Evolutionary conservation across 768 basidiomycete genomes (phyloP).

Genomic region (Pisolithus orientalis): DNA sequence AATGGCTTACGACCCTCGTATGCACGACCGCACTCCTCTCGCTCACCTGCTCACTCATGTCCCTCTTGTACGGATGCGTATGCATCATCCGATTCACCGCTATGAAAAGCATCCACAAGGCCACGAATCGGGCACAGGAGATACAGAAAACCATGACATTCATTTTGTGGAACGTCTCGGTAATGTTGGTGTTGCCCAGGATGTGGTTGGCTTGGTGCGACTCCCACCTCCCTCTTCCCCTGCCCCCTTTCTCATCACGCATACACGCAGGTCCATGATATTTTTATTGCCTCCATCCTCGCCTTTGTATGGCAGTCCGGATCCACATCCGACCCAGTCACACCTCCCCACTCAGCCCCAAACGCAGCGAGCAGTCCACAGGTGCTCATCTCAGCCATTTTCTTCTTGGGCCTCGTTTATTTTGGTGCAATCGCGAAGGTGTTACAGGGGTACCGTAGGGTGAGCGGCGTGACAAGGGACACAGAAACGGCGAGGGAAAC

Average conservation of each 20-base stretch:
- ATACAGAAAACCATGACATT: slow-evolving; percentile 43
- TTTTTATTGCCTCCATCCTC: slow-evolving; percentile 54
- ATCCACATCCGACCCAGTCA: slow-evolving; percentile 33
- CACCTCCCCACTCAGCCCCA: slow-evolving; percentile 31
- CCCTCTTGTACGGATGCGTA: slow-evolving; percentile 65
- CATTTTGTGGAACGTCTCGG: slow-evolving; percentile 64
- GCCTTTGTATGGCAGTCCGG: slow-evolving; percentile 61
- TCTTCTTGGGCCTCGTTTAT: slow-evolving; percentile 55
- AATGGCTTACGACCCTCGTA: slow-evolving; percentile 53
- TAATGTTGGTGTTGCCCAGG: slow-evolving; percentile 59
- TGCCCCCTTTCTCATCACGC: neutral
- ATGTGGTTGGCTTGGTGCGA: slow-evolving; percentile 65
- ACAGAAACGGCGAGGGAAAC: no score
- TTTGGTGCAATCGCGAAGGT: slow-evolving; percentile 56
- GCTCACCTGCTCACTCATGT: slow-evolving; percentile 61
- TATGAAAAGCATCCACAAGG: slow-evolving; percentile 68
- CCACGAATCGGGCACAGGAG: slow-evolving; percentile 72
- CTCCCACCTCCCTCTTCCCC: neutral
- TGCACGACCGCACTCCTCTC: slow-evolving; percentile 59
- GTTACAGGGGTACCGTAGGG: slow-evolving; percentile 49
- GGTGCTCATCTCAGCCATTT: slow-evolving; percentile 48
- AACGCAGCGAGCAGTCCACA: slow-evolving; percentile 44
- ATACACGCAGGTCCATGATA: slow-evolving; percentile 51
- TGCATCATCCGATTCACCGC: slow-evolving; percentile 68
- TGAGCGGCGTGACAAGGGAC: neutral